phyloP scores from a whole-genome alignment of 352 stramenopile species.

The Elongisporangium prolatum region DNA sequence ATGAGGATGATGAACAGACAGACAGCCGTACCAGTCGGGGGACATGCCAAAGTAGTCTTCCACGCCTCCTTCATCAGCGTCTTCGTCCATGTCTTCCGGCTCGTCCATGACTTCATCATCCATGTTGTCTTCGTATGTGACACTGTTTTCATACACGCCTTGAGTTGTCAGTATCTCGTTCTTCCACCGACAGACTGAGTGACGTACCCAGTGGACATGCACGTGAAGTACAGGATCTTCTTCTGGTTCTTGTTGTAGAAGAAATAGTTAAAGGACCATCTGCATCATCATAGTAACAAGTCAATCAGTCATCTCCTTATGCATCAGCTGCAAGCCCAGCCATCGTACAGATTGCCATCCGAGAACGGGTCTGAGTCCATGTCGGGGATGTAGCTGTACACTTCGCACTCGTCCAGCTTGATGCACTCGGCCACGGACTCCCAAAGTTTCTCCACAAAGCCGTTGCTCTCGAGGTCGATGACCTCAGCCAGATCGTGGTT shows the following conservation, averaged over 20 bases:
- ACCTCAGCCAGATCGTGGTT: conserved; percentile 87
- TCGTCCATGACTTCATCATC: conserved; percentile 85
- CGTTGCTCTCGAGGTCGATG: conserved; percentile 96
- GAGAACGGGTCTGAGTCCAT: conserved; percentile 92
- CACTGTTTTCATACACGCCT: conserved; percentile 16
- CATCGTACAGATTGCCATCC: conserved; percentile 78
- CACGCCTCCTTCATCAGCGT: conserved; percentile 60
- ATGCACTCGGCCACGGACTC: conserved; percentile 88
- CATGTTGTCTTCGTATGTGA: conserved; percentile 59
- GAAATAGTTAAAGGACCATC: conserved; percentile 95
- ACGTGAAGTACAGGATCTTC: conserved; percentile 93
- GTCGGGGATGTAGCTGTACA: conserved; percentile 93
- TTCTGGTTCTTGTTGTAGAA: conserved; percentile 93
- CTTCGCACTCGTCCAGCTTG: conserved; percentile 85
- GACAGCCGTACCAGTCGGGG: conserved; percentile 57
- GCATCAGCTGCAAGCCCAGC: neutral
- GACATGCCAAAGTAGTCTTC: conserved; percentile 88
- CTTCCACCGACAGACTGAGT: neutral
- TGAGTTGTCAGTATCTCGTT: neutral
- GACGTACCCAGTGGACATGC: conserved; percentile 84
- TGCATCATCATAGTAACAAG: conserved; percentile 9
- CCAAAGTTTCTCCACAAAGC: conserved; percentile 99
- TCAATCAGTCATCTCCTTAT: neutral
- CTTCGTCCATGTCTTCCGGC: conserved; percentile 56
- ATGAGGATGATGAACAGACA: neutral